phyloP scores from a whole-genome alignment of 2,329 filamentous ascomycete genomes.

The Colletotrichum theobromicola region DNA sequence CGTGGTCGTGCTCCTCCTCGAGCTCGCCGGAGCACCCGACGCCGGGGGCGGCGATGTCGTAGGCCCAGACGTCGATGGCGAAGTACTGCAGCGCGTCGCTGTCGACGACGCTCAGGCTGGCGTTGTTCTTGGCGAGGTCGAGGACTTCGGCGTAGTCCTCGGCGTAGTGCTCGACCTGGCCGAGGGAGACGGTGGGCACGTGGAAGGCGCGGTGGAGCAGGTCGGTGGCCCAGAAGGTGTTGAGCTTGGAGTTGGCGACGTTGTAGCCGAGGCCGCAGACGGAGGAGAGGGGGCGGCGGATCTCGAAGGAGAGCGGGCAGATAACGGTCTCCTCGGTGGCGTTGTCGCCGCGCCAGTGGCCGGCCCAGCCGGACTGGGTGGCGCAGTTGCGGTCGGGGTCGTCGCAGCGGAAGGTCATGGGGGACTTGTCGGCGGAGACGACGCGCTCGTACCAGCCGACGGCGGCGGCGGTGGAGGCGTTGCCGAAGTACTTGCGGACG shows the following conservation, averaged over 20 bases:
- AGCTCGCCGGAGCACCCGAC: constrained; percentile 62
- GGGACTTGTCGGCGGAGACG: constrained; percentile 59
- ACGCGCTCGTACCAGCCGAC: constrained; percentile 69
- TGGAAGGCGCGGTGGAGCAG: constrained; percentile 72
- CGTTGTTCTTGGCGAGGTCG: constrained; percentile 52
- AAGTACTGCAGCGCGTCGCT: constrained; percentile 72
- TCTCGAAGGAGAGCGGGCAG: constrained; percentile 65
- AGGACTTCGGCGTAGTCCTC: constrained; percentile 62
- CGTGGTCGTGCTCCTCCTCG: neutral
- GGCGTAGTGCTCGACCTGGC: constrained; percentile 65
- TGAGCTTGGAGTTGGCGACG: constrained; percentile 59
- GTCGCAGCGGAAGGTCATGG: constrained; percentile 70
- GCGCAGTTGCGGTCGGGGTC: constrained; percentile 70
- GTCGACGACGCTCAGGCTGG: constrained; percentile 57
- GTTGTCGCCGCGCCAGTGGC: constrained; percentile 71
- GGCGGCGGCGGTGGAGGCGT: constrained; percentile 59
- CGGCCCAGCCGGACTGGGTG: constrained; percentile 60
- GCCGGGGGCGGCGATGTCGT: constrained; percentile 67
- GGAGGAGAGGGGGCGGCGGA: constrained; percentile 60
- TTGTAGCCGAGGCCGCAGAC: constrained; percentile 69
- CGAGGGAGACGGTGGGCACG: constrained; percentile 64
- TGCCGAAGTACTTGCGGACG: constrained; percentile 71
- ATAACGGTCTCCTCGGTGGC: constrained; percentile 73
- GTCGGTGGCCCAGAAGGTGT: constrained; percentile 70
- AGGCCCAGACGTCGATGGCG: constrained; percentile 70